Conservation (phyloP, 176 grass and related monocot genomes). For the Urochloa ruziziensis region DNA sequence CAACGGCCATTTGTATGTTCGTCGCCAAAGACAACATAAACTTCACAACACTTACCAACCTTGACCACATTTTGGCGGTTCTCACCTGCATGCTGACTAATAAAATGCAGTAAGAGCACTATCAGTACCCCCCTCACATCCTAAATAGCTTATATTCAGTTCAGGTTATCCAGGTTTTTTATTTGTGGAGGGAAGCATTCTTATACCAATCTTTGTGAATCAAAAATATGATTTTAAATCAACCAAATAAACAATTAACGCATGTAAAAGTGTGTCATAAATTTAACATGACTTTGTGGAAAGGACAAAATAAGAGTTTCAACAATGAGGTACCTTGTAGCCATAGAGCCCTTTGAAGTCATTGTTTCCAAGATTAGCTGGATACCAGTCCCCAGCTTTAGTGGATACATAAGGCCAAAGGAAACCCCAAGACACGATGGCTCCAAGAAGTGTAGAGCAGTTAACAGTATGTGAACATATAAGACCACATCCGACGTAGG, state of each 20-base stretch:
- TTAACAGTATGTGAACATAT: constrained; percentile 92
- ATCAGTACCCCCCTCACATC: too few species aligned
- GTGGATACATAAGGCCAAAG: constrained; percentile 79
- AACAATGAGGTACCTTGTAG: constrained; percentile 56
- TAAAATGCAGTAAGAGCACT: neutral
- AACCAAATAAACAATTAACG: neutral
- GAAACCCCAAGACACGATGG: constrained; percentile 86
- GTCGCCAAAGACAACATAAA: too few species aligned
- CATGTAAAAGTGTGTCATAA: neutral
- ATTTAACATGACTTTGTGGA: too few species aligned
- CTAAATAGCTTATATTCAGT: too few species aligned
- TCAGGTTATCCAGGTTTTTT: too few species aligned
- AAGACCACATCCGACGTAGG: constrained; percentile 87
- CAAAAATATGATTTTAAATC: neutral
- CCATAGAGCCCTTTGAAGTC: constrained; percentile 92
- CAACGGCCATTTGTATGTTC: too few species aligned
- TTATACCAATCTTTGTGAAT: too few species aligned
- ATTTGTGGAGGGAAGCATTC: too few species aligned
- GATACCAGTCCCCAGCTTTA: constrained; percentile 82
- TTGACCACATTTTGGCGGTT: too few species aligned
- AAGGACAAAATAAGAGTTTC: neutral
- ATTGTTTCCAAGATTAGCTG: constrained; percentile 68
- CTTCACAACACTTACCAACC: too few species aligned
- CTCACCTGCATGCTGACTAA: too few species aligned
- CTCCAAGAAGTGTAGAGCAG: constrained; percentile 81